Evolutionary conservation across 2,329 filamentous ascomycete genomes (phyloP).

Genomic region (Rutstroemia sp.): DNA sequence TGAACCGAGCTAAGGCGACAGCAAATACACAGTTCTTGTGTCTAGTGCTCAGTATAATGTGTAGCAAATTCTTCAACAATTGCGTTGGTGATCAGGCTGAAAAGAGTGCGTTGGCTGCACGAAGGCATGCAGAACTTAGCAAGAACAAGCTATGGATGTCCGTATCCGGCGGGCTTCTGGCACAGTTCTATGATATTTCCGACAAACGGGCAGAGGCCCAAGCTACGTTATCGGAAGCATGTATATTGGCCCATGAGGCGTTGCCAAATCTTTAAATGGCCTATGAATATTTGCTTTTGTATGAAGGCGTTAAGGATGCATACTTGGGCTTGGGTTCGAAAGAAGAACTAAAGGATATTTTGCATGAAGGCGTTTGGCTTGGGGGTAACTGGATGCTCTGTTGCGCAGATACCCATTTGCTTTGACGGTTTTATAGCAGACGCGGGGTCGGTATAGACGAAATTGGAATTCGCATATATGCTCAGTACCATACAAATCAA

Average conservation of each 20-base stretch:
- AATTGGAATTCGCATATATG: neutral
- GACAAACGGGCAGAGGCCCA: slow-evolving; percentile 51
- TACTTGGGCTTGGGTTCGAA: neutral
- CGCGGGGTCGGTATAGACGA: neutral
- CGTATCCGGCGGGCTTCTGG: slow-evolving; percentile 72
- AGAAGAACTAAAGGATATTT: neutral
- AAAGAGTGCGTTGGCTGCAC: slow-evolving; percentile 66
- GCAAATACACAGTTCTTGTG: slow-evolving; percentile 74
- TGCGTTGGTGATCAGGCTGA: slow-evolving; percentile 71
- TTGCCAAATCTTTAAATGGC: slow-evolving; percentile 10
- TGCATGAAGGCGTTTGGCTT: slow-evolving; percentile 8
- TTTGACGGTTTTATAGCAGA: slow-evolving; percentile 2
- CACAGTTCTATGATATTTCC: slow-evolving; percentile 66
- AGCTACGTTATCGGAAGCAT: slow-evolving; percentile 37
- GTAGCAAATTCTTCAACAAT: slow-evolving; percentile 51
- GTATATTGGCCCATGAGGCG: slow-evolving; percentile 21
- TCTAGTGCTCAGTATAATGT: slow-evolving; percentile 80
- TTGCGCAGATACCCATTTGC: slow-evolving; percentile 19
- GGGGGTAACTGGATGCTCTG: slow-evolving; percentile 9
- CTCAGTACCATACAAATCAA: neutral
- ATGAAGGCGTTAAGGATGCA: neutral
- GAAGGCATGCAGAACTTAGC: slow-evolving; percentile 59
- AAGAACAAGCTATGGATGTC: slow-evolving; percentile 72
- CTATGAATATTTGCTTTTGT: neutral
- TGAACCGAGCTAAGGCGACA: slow-evolving; percentile 61